These are phyloP conservation scores for Apophysomyces elegans DNA, from an alignment of 371 early-diverging fungal species.

Conservation along the genomic window DNA sequence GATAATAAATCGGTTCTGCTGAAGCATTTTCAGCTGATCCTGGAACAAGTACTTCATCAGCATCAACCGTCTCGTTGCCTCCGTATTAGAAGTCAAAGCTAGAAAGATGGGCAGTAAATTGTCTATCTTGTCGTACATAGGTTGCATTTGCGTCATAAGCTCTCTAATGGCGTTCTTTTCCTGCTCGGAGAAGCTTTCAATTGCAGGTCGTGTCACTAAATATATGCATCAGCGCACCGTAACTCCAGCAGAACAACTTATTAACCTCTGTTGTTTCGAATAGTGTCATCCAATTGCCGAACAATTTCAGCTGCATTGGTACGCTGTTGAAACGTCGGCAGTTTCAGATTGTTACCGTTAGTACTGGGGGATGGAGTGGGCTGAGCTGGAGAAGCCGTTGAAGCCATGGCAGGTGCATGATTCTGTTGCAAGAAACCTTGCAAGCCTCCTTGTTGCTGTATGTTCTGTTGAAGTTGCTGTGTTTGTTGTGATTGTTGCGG, in stretches of 20 bases:
- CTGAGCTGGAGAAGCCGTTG: conserved; percentile 7
- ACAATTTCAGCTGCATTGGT: conserved; percentile 43
- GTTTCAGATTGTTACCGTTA: not conserved
- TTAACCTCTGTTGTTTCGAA: conserved; percentile 49
- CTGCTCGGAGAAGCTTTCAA: conserved; percentile 46
- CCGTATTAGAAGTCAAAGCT: conserved; percentile 43
- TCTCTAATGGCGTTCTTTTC: conserved; percentile 55
- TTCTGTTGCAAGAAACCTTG: conserved; percentile 4
- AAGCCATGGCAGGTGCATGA: not conserved
- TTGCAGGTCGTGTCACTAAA: conserved; percentile 29
- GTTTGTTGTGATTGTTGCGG: conserved; percentile 16
- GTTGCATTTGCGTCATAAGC: conserved; percentile 42
- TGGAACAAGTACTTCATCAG: conserved; percentile 67
- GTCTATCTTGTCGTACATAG: conserved; percentile 50
- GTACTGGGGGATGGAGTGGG: conserved; percentile 2
- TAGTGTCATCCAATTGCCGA: conserved; percentile 48
- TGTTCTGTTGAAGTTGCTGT: conserved; percentile 24
- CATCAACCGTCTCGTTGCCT: conserved; percentile 53
- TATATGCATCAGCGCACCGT: not conserved
- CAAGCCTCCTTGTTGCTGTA: conserved; percentile 17
- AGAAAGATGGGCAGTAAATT: conserved; percentile 48
- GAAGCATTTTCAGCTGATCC: conserved; percentile 54
- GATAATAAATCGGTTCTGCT: conserved; percentile 53
- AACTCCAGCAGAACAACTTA: not conserved
- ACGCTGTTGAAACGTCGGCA: conserved; percentile 21